Base-by-base conservation (phyloP, 2,329 filamentous ascomycete genomes). In the Purpureocillium takamizusanense region DNA sequence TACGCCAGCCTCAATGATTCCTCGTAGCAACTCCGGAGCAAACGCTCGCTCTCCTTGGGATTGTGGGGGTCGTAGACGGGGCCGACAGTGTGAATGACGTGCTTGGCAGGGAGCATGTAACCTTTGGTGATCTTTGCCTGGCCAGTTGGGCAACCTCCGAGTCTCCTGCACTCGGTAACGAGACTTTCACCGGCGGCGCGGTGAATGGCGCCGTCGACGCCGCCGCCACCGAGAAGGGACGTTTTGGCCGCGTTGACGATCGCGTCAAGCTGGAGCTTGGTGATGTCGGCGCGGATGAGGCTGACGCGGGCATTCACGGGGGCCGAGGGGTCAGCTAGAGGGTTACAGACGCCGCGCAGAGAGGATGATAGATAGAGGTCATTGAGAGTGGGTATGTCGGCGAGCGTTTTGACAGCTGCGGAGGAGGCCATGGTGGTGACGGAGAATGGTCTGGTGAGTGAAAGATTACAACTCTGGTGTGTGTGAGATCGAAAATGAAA, bases 181-280 rank as follows among this genome's bases (percentile, higher is more conserved):
- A 97, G 74, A 0, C 60, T 59, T 0, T 65, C 74, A 0, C 92
- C 92, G 1, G 92, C 90, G 31, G 83, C 87, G 23, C 72, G 62
- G 58, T 97, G 92, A 50, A 97, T 95, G 21, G 88, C 84, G 31
- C 83, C 84, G 53, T 89, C 83, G 13, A 97, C 88, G 28, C 92
- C 92, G n/a, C 88, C 87, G 38, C 92, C 92, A 39, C 89, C 88
- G 1, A 84, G 70, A 1, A 97, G 76, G 2, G 72, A 73, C 9
- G 62, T 63, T 59, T 97, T 97, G 33, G 92, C 90, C 1, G 92
- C 90, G 58, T 97, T 97, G 58, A 97, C 89, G 49, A 95, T 92
- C 46, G 83, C 83, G 53, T 88, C 86, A 33, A 88, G 72, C 25
- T 71, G 58, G 4, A 97, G 75, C 12, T 70, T 78, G 12, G 89